Conservation (phyloP, 176 grass and related monocot genomes). For the Zizania latifolia region DNA sequence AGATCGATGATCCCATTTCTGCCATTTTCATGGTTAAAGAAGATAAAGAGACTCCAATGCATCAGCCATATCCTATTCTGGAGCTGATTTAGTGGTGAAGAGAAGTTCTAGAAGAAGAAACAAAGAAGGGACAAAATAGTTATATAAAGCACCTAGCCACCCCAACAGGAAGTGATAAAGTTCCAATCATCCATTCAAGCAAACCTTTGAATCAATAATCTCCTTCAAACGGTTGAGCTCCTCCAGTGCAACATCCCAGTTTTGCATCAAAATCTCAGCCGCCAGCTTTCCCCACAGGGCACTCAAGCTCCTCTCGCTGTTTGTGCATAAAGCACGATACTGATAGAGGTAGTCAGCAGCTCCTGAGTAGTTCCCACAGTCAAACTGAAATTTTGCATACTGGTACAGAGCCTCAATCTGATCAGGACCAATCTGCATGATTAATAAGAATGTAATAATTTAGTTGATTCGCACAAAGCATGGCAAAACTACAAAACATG, state of each 20-base stretch:
- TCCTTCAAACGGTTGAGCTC: slow-evolving; percentile 91
- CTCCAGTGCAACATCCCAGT: slow-evolving; percentile 84
- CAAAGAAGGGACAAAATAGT: not conserved
- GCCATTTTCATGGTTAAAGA: slow-evolving; percentile 95
- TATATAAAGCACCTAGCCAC: not conserved
- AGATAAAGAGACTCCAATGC: slow-evolving; percentile 97
- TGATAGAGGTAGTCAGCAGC: slow-evolving; percentile 79
- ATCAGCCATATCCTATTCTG: slow-evolving; percentile 98
- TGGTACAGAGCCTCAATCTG: slow-evolving; percentile 88
- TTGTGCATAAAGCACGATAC: slow-evolving; percentile 79
- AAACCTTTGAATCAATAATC: slow-evolving; percentile 93
- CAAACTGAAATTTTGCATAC: slow-evolving; percentile 87
- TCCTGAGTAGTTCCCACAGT: slow-evolving; percentile 82
- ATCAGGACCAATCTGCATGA: slow-evolving; percentile 68
- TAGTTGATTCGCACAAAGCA: not conserved
- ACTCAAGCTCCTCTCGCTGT: slow-evolving; percentile 73
- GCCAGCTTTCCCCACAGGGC: slow-evolving; percentile 88
- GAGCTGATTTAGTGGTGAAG: slow-evolving; percentile 76
- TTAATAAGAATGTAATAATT: slow-evolving; percentile 4
- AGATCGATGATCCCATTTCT: slow-evolving; percentile 91
- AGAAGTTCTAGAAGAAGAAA: slow-evolving; percentile 69
- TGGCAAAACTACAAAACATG: no score
- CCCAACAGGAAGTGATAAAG: not conserved
- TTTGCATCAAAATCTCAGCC: slow-evolving; percentile 93
- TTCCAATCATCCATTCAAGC: not conserved